A percentile compares a stretch with the other conserved stretches of the same genome.
These are phyloP conservation scores for Parastagonospora avenae DNA, from an alignment of 2,329 filamentous ascomycete genomes.

Conservation along the genomic window DNA sequence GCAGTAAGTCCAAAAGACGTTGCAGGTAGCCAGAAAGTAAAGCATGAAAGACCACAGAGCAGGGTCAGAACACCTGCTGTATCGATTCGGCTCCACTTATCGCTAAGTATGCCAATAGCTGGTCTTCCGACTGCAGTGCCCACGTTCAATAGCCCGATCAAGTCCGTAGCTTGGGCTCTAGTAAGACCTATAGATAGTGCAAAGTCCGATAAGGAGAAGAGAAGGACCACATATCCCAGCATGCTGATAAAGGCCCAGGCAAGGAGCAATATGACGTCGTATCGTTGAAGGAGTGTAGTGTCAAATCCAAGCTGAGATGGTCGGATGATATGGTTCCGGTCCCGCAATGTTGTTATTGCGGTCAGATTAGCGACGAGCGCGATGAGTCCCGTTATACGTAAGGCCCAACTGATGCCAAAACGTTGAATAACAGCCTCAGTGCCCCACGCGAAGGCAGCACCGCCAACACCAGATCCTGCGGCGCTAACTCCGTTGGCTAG, in stretches of 20 bases:
- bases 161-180: constrained; percentile 45
- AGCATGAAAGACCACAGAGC: constrained; percentile 43
- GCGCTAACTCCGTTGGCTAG: constrained; percentile 50
- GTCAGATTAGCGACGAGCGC: constrained; percentile 32
- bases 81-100: constrained; percentile 52
- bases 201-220: constrained; percentile 56
- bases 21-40: constrained; percentile 56
- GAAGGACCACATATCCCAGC: constrained; percentile 54
- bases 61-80: constrained; percentile 49
- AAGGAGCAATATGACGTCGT: constrained; percentile 46
- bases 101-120: constrained; percentile 52
- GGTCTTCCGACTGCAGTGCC: constrained; percentile 57
- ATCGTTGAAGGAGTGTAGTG: constrained; percentile 41
- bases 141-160: constrained; percentile 54
- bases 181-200: constrained; percentile 52
- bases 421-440: constrained; percentile 45
- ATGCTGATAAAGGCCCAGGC: constrained; percentile 53
- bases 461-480: constrained; percentile 50
- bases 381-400: constrained; percentile 44
- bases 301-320: constrained; percentile 45
- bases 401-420: constrained; percentile 50
- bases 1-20: constrained; percentile 49
- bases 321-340: constrained; percentile 42
- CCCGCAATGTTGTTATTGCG: constrained; percentile 37
- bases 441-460: constrained; percentile 38